Evolutionary conservation across 352 stramenopile species (phyloP).

Genomic region (Phytophthora pluvialis): DNA sequence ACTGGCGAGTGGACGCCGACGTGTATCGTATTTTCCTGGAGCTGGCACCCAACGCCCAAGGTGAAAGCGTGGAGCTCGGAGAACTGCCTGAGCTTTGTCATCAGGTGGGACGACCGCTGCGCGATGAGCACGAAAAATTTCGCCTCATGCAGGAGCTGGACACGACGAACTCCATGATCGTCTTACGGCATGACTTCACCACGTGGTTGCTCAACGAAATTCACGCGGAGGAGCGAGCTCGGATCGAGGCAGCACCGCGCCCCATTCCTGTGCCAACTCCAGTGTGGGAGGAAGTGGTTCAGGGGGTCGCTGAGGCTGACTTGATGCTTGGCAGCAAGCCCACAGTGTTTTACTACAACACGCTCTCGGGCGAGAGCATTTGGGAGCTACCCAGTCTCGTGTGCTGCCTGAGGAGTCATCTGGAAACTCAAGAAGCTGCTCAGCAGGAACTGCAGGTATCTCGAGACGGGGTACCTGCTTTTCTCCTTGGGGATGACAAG

Average conservation of each 20-base stretch:
- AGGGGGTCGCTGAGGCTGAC: constrained; percentile 20
- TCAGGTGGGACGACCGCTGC: constrained; percentile 44
- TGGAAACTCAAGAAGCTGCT: constrained; percentile 27
- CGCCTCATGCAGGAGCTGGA: constrained; percentile 64
- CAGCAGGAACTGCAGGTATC: constrained; percentile 23
- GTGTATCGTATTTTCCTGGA: constrained; percentile 42
- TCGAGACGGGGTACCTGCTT: constrained; percentile 20
- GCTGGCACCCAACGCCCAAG: constrained; percentile 40
- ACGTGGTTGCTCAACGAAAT: constrained; percentile 58
- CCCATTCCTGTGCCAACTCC: constrained; percentile 31
- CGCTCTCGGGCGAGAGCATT: constrained; percentile 52
- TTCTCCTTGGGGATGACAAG: constrained; percentile 12
- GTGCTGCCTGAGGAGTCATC: constrained; percentile 37
- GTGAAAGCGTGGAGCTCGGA: constrained; percentile 42
- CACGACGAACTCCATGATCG: constrained; percentile 62
- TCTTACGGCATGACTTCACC: constrained; percentile 59
- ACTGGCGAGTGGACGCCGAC: constrained; percentile 61
- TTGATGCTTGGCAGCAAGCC: constrained; percentile 20
- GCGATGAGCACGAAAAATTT: constrained; percentile 50
- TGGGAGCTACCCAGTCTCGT: constrained; percentile 58
- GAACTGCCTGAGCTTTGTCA: constrained; percentile 60
- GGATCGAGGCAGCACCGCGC: constrained; percentile 12
- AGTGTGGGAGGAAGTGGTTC: constrained; percentile 60
- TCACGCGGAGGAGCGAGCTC: constrained; percentile 30
- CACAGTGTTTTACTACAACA: constrained; percentile 60